Percentiles rank a stretch among this genome's conserved stretches.
Evolutionary conservation across 371 early-diverging fungal genomes (phyloP).

Genomic region (Haplosporangium sp.): DNA sequence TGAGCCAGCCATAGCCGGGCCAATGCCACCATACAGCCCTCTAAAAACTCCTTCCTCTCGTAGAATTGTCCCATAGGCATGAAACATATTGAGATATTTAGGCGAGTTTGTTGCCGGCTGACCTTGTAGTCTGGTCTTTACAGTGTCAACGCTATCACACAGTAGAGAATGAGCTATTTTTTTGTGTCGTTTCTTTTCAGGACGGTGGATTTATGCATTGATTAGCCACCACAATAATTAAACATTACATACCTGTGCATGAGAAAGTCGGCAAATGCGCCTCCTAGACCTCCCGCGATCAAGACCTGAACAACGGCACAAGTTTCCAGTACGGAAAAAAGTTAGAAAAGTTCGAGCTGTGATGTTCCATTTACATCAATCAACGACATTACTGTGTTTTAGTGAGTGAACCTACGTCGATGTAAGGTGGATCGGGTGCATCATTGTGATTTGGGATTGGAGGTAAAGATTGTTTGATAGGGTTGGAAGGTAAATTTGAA

Average conservation of each 20-base stretch:
- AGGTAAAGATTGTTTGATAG: constrained; percentile 24
- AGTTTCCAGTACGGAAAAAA: background rate
- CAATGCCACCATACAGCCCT: constrained; percentile 81
- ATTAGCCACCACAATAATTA: background rate
- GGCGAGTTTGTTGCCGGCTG: constrained; percentile 64
- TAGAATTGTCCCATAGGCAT: constrained; percentile 72
- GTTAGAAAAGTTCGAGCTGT: background rate
- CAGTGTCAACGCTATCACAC: constrained; percentile 74
- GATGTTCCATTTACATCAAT: background rate
- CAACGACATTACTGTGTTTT: background rate
- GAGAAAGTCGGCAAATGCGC: constrained; percentile 75
- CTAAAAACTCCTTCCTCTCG: constrained; percentile 77
- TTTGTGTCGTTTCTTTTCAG: too few species aligned
- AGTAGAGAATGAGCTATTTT: too few species aligned
- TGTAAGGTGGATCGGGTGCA: constrained; percentile 45
- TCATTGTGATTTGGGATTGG: constrained; percentile 15
- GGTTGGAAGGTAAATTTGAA: constrained; percentile 18
- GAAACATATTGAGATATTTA: constrained; percentile 74
- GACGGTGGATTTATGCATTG: background rate
- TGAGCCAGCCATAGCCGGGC: constrained; percentile 83
- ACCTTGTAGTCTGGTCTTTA: constrained; percentile 83
- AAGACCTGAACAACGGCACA: constrained; percentile 60
- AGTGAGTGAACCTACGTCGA: constrained; percentile 34
- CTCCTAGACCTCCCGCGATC: constrained; percentile 79
- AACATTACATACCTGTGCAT: constrained; percentile 74